These are phyloP conservation scores for Didymella lethalis DNA, from an alignment of 2,329 filamentous ascomycete species.

Conservation along the genomic window DNA sequence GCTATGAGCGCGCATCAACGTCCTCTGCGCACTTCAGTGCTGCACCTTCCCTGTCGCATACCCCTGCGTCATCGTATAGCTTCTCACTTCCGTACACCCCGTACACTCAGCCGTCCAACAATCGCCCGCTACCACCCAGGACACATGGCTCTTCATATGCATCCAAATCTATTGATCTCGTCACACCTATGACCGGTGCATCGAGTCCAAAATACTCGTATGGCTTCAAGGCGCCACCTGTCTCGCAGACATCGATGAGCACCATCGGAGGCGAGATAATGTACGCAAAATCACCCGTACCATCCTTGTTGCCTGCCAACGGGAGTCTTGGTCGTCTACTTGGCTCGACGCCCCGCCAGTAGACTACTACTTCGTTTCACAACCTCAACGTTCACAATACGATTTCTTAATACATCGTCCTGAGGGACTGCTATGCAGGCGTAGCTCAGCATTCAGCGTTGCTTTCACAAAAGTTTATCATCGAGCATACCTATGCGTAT, in stretches of 20 bases:
- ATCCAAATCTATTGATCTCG: constrained; percentile 55
- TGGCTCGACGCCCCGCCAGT: constrained; percentile 34
- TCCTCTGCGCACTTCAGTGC: constrained; percentile 48
- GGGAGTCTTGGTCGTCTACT: constrained; percentile 50
- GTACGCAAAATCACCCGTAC: constrained; percentile 48
- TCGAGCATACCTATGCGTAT: constrained; percentile 17
- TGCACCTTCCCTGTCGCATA: constrained; percentile 57
- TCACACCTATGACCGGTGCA: constrained; percentile 51
- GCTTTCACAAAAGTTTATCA: constrained; percentile 18
- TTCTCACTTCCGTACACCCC: constrained; percentile 55
- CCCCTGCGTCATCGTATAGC: constrained; percentile 56
- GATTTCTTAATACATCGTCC: constrained; percentile 13
- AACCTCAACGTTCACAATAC: not conserved
- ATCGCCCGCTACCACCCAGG: constrained; percentile 50
- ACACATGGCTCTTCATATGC: constrained; percentile 48
- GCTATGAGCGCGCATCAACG: constrained; percentile 47
- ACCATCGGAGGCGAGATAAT: constrained; percentile 49
- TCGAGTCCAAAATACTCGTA: constrained; percentile 45
- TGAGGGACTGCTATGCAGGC: constrained; percentile 23
- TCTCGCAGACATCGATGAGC: constrained; percentile 45
- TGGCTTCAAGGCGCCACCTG: constrained; percentile 45
- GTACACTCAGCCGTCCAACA: constrained; percentile 25
- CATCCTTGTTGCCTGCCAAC: constrained; percentile 45
- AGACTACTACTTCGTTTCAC: constrained; percentile 7
- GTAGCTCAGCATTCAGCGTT: constrained; percentile 22